Base-by-base conservation (phyloP, 2,329 filamentous ascomycete species). In the Venturia asperata region DNA sequence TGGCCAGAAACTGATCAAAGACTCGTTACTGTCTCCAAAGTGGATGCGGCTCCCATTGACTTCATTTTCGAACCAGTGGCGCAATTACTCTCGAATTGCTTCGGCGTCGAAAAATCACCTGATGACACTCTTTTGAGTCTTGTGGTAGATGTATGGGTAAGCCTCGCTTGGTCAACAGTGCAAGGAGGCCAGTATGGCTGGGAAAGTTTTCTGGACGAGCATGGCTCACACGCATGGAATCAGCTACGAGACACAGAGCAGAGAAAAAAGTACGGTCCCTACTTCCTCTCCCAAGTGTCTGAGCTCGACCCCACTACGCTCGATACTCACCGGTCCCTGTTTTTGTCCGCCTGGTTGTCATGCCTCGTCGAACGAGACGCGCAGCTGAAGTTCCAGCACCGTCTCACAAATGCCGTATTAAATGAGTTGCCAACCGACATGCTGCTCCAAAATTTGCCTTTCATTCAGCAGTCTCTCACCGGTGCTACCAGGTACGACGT, bases 371-470 rank as follows among this genome's bases (percentile, higher is more conserved):
- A 87, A 69, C 78, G 85, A 61, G 82, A 84, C 63, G 82, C 84
- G 2, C 77, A 82, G 73, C 76, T 88, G 55, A 85, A 86, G 69
- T 86, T 83, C 67, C 85, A 88, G 70, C 79, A 87, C 71, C 73
- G 75, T 30, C 76, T 87, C 7, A 84, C 85, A 0, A 74, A 77
- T n/a, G 77, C 79, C 3, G 70, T 88, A 43, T 70, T 86, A 41
- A 83, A 83, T 63, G 71, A 71, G n/a, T 76, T 78, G 66, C 66
- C 71, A 0, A 61, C 72, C 0, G 78, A 85, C 62, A 76, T 78
- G 0, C 71, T 88, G 5, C 74, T 87, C 60, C 70, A 74, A 21
- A 87, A 87, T 66, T 73, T 86, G 47, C 85, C 85, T 0, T 87
- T 88, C 69, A 64, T 43, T n/a, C 9, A 52, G n/a, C 17, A 21